Conservation (phyloP, 495 filamentous ascomycete species). For the Trichoderma erinaceum region DNA sequence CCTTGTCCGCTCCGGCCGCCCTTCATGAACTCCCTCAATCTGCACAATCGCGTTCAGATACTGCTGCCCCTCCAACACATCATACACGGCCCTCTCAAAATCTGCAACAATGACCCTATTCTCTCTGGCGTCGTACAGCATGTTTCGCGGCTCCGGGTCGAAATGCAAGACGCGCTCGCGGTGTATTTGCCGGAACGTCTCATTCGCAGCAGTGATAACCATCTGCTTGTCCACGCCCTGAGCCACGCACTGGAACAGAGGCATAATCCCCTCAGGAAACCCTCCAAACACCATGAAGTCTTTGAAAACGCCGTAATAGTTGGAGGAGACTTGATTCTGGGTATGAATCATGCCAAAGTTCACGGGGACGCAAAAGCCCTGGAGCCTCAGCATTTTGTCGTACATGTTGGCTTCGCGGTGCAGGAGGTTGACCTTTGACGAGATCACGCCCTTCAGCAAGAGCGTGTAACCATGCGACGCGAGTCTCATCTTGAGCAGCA, state of each 20-base stretch:
- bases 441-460: background rate
- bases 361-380: background rate
- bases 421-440: background rate
- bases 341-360: background rate
- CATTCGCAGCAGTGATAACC: background rate
- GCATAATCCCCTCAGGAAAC: background rate
- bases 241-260: background rate
- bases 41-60: too few relatives aligned
- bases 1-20: too few relatives aligned
- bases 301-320: background rate
- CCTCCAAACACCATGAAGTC: background rate
- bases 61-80: background rate
- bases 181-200: background rate
- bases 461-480: constrained; percentile 5
- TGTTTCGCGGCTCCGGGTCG: background rate
- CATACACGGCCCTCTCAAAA: background rate
- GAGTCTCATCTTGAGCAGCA: background rate
- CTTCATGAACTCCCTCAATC: too few relatives aligned
- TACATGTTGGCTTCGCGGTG: background rate
- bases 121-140: background rate
- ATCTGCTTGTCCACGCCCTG: background rate
- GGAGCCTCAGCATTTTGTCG: background rate
- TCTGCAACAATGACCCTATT: background rate
- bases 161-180: background rate
- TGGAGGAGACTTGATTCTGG: background rate